These are phyloP conservation scores for Beta macrorhiza DNA, from an alignment of 179 eudicot species.

Conservation along the genomic window DNA sequence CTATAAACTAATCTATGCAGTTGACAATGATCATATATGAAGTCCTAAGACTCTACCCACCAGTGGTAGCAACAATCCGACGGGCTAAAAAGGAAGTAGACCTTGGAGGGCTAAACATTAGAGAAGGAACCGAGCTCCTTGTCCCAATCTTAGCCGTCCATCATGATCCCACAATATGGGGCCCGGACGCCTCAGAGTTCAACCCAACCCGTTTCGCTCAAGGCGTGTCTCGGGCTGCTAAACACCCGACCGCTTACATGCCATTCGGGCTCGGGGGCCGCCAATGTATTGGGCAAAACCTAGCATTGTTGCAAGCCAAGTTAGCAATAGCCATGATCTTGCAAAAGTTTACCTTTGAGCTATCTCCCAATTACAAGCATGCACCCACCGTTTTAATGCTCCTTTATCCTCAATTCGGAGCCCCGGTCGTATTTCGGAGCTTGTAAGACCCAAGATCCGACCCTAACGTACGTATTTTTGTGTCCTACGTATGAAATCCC, in stretches of 20 bases:
- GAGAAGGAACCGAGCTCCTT: constrained; percentile 61
- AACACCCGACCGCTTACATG: constrained; percentile 72
- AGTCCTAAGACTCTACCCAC: constrained; percentile 72
- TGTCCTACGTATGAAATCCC: constrained; percentile 13
- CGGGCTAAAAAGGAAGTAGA: constrained; percentile 66
- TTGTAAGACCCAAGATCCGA: constrained; percentile 11
- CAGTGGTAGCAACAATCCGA: constrained; percentile 70
- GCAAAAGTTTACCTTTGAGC: constrained; percentile 63
- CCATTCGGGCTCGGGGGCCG: constrained; percentile 82
- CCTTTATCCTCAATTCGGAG: constrained; percentile 76
- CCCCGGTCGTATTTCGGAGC: constrained; percentile 54
- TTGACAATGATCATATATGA: constrained; percentile 76
- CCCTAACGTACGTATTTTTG: not conserved
- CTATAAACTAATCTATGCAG: constrained; percentile 38
- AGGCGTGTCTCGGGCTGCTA: constrained; percentile 70
- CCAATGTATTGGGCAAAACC: constrained; percentile 72
- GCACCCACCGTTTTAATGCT: constrained; percentile 85
- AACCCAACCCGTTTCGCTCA: constrained; percentile 63
- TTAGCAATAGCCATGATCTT: constrained; percentile 59
- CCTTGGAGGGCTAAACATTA: constrained; percentile 51
- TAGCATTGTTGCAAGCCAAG: constrained; percentile 76
- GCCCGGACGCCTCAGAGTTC: constrained; percentile 64
- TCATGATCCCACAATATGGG: constrained; percentile 70
- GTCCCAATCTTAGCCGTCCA: constrained; percentile 84
- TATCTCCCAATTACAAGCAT: constrained; percentile 67